These are phyloP conservation scores for Sporothrix brunneoviolacea DNA, from an alignment of 2,329 filamentous ascomycete species.

Conservation along the genomic window DNA sequence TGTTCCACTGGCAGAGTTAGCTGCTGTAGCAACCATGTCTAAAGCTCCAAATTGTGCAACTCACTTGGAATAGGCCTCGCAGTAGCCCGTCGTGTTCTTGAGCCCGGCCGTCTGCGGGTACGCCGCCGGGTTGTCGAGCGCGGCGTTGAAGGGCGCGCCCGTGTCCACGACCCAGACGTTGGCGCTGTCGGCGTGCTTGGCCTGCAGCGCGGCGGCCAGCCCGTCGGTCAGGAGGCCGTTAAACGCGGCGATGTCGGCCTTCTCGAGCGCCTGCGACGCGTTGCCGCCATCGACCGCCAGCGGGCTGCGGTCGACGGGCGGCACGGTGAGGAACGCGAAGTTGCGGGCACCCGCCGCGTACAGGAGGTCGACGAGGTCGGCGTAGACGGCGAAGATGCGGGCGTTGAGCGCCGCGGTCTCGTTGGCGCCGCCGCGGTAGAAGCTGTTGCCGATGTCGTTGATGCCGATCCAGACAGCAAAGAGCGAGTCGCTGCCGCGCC, in stretches of 20 bases:
- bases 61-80: slow-evolving; percentile 47
- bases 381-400: slow-evolving; percentile 38
- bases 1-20: slow-evolving; percentile 33
- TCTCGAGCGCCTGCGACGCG: slow-evolving; percentile 23
- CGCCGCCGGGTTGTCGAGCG: slow-evolving; percentile 32
- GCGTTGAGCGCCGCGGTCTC: slow-evolving; percentile 38
- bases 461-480: slow-evolving; percentile 49
- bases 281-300: slow-evolving; percentile 22
- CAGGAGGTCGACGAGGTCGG: slow-evolving; percentile 36
- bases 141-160: slow-evolving; percentile 33
- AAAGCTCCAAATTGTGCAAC: slow-evolving; percentile 17
- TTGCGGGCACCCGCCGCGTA: slow-evolving; percentile 49
- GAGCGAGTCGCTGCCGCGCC: slow-evolving; percentile 37
- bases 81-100: slow-evolving; percentile 51
- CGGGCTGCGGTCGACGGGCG: slow-evolving; percentile 39
- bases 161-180: slow-evolving; percentile 33
- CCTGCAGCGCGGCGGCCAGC: slow-evolving; percentile 3
- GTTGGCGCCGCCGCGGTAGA: slow-evolving; percentile 24
- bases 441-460: slow-evolving; percentile 46
- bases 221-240: slow-evolving; percentile 6
- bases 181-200: slow-evolving; percentile 4
- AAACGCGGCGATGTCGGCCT: slow-evolving; percentile 14
- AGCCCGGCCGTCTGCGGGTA: slow-evolving; percentile 43
- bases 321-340: slow-evolving; percentile 54
- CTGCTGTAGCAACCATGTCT: background rate